Evolutionary conservation across 345 rosid species (phyloP), one percentile per base, ranked within the genome.

Genomic region (Sonneratia caseolaris): DNA sequence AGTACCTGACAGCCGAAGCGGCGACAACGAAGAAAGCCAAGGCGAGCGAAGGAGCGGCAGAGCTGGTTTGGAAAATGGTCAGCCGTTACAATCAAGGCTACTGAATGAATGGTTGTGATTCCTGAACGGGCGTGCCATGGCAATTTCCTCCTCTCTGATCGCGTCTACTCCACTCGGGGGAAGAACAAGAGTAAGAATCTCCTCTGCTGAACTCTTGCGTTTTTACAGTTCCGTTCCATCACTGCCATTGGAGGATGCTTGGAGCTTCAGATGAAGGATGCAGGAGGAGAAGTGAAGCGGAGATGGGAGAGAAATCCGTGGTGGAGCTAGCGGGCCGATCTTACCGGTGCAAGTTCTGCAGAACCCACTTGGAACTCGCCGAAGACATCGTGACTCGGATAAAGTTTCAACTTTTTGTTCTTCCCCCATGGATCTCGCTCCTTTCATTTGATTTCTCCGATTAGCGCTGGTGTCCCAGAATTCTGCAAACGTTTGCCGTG

Each of bases 281-380:
- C 1, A 27, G 32, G 32, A 27, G 32, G 32, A 27, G 32, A 27
- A 12, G 27, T 10, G 24, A 32, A 42, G 37, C 12, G 13, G n/a
- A 11, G 51, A 92, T 93, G 98, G 97, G 93, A 74, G 91, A 92
- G 83, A 67, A 86, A 70, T 93, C 82, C 73, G 83, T 82, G 85
- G 95, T 93, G 81, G 95, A 93, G 81, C 82, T 89, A 16, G 93
- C 89, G 32, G 98, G 98, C 70, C 83, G 96, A 83, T 82, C 89
- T 76, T 93, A 90, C 84, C 83, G 87, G 80, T 93, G 98, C 95
- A 90, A 84, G 86, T 87, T 79, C 66, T 93, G 98, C 68, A 81
- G 77, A 75, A 89, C 98, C 77, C 97, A 90, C 82, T 84, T 93
- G 5, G 93, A 97, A 72, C 86, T 85, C 75, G 88, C 83, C 51